Conservation (phyloP, 352 stramenopile species). For the Phytopythium litorale region DNA sequence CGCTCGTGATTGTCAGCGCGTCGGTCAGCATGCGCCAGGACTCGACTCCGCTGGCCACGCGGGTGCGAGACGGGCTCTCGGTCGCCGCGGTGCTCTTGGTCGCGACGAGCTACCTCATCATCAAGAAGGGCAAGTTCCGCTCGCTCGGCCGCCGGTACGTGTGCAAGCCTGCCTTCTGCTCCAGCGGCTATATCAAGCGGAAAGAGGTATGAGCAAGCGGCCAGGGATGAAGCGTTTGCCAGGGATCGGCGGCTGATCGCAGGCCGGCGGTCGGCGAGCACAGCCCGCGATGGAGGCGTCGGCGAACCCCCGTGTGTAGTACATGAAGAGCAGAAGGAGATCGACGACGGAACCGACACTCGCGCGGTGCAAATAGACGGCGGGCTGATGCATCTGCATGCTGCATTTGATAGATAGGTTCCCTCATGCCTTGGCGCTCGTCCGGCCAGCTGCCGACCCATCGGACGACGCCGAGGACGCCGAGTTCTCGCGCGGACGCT, state of each 20-base stretch:
- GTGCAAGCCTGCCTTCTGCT: slow-evolving; percentile 84
- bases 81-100: slow-evolving; percentile 45
- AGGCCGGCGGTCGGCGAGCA: background rate
- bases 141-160: slow-evolving; percentile 76
- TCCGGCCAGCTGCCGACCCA: slow-evolving; percentile 10
- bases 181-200: slow-evolving; percentile 80
- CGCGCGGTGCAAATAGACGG: background rate
- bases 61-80: slow-evolving; percentile 58
- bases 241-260: background rate
- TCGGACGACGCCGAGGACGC: slow-evolving; percentile 30
- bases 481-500: slow-evolving; percentile 33
- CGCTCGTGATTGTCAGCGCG: slow-evolving; percentile 49
- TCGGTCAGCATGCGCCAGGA: slow-evolving; percentile 59
- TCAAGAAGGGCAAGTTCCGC: slow-evolving; percentile 83
- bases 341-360: background rate
- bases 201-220: slow-evolving; percentile 21
- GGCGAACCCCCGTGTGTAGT: background rate
- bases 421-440: background rate
- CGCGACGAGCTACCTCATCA: slow-evolving; percentile 57
- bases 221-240: background rate
- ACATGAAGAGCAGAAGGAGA: background rate
- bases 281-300: background rate
- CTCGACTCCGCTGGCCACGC: slow-evolving; percentile 40
- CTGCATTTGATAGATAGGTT: background rate
- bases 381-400: background rate